Evolutionary conservation across 2,329 filamentous ascomycete genomes (phyloP).

Genomic region (Phaeosphaeria sp.): DNA sequence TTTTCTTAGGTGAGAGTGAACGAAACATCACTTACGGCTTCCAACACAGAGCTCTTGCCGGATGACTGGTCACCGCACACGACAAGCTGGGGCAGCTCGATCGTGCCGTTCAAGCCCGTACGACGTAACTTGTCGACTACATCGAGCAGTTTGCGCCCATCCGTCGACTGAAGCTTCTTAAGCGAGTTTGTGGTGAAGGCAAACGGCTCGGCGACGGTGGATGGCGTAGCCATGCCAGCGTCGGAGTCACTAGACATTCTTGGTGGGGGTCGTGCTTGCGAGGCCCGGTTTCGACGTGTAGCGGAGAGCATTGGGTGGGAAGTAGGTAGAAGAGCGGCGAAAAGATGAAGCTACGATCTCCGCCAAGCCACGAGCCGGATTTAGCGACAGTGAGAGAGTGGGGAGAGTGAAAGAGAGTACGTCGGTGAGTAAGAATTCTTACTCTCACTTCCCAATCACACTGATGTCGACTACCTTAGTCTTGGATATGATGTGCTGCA

Average conservation of each 20-base stretch:
- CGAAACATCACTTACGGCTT: constrained; percentile 50
- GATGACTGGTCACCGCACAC: constrained; percentile 60
- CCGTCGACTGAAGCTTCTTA: constrained; percentile 53
- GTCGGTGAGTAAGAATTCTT: no score
- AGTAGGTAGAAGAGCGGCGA: no score
- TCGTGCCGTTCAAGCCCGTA: constrained; percentile 50
- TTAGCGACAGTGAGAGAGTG: no score
- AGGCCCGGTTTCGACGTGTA: background rate
- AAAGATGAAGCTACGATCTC: no score
- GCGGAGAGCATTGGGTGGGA: no score
- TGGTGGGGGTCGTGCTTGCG: background rate
- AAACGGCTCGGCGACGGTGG: constrained; percentile 10
- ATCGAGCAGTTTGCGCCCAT: constrained; percentile 58
- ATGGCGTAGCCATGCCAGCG: background rate
- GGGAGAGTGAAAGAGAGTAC: no score
- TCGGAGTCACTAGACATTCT: background rate
- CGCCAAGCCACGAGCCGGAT: no score
- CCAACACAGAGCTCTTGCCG: constrained; percentile 61
- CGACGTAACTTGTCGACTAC: constrained; percentile 60
- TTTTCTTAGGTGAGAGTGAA: background rate
- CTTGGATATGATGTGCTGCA: no score
- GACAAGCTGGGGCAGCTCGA: constrained; percentile 35
- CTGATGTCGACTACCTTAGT: no score
- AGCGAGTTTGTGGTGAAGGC: constrained; percentile 43
- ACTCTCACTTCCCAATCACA: no score